phyloP scores from a whole-genome alignment of 768 basidiomycete genomes.

The Boletus coccyginus region DNA sequence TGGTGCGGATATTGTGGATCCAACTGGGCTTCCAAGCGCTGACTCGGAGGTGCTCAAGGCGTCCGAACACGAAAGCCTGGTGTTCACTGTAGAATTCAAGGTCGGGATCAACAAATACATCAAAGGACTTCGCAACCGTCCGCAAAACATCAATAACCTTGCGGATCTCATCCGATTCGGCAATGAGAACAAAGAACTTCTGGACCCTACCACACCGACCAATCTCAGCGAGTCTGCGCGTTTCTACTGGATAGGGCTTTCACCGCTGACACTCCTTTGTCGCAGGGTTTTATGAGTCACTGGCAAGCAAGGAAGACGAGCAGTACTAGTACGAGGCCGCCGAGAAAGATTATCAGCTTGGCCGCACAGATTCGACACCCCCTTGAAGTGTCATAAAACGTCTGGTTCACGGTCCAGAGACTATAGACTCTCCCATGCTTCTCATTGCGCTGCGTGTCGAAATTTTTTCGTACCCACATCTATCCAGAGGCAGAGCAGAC shows the following conservation, averaged over 20 bases:
- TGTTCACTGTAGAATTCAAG: slow-evolving; percentile 59
- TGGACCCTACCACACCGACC: slow-evolving; percentile 33
- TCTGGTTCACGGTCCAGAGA: too few relatives aligned
- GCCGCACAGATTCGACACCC: slow-evolving; percentile 36
- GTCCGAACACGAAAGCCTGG: slow-evolving; percentile 50
- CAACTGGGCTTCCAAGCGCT: slow-evolving; percentile 56
- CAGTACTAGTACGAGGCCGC: slow-evolving; percentile 42
- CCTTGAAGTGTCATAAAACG: too few relatives aligned
- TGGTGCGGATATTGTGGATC: slow-evolving; percentile 56
- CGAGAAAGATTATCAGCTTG: slow-evolving; percentile 44
- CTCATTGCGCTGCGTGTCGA: too few relatives aligned
- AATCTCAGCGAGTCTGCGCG: slow-evolving; percentile 30
- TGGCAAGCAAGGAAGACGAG: slow-evolving; percentile 25
- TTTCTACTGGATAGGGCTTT: neutral
- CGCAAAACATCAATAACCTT: slow-evolving; percentile 52
- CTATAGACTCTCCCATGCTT: too few relatives aligned
- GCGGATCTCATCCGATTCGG: slow-evolving; percentile 61
- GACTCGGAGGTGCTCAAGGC: slow-evolving; percentile 39
- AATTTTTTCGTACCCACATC: too few relatives aligned
- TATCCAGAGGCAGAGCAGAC: too few relatives aligned
- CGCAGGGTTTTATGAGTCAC: slow-evolving; percentile 21
- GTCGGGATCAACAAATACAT: slow-evolving; percentile 53
- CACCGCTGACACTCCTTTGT: neutral
- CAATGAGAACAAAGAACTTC: slow-evolving; percentile 46
- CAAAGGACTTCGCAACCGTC: slow-evolving; percentile 45